phyloP scores from a whole-genome alignment of 139 green algal genomes.

The Tetradesmus obliquus region DNA sequence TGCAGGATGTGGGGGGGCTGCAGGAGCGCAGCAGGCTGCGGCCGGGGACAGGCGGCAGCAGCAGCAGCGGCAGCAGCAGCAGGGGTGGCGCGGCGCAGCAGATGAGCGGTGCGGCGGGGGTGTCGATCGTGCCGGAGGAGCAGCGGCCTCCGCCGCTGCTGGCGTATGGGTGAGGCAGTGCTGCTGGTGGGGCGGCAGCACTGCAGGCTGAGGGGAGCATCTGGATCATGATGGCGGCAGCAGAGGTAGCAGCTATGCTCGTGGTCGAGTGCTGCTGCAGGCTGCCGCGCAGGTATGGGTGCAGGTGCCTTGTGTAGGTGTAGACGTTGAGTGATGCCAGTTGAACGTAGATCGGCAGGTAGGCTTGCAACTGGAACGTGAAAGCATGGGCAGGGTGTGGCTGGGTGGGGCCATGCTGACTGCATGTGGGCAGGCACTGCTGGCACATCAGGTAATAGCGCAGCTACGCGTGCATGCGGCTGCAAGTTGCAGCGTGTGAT shows the following conservation, averaged over 20 bases:
- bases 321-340: too few species aligned
- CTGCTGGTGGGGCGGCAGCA: too few species aligned
- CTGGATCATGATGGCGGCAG: background rate
- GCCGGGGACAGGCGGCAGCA: background rate
- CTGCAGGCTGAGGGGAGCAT: background rate
- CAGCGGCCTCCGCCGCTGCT: constrained; percentile 18
- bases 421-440: too few species aligned
- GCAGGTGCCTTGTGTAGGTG: too few species aligned
- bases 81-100: background rate
- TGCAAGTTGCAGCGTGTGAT: too few species aligned
- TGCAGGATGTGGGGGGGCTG: constrained; percentile 54
- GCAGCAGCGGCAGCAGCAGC: constrained; percentile 11
- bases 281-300: too few species aligned
- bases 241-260: constrained; percentile 18
- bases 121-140: background rate
- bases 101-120: background rate
- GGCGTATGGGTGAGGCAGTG: constrained; percentile 18
- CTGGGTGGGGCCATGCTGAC: too few species aligned
- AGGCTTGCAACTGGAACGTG: too few species aligned
- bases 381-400: too few species aligned
- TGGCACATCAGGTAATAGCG: too few species aligned
- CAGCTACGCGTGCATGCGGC: too few species aligned
- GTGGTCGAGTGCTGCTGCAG: background rate
- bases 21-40: background rate
- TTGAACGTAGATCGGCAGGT: too few species aligned